A percentile compares a stretch with the other conserved stretches of the same genome.
Evolutionary conservation across 768 basidiomycete genomes (phyloP).

Genomic region (Myochromella boudieri): DNA sequence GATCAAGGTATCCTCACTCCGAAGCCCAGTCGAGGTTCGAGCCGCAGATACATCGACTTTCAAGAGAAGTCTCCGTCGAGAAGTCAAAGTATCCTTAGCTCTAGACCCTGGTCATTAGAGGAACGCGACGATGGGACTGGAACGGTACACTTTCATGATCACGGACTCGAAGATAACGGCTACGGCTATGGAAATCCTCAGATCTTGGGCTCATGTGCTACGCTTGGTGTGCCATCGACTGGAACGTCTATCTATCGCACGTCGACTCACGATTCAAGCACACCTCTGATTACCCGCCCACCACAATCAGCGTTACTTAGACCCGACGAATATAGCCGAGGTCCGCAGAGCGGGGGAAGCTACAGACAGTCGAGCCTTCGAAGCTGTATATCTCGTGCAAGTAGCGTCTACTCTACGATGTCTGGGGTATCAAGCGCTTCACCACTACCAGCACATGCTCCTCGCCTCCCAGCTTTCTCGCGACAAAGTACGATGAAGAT

Average conservation of each 20-base stretch:
- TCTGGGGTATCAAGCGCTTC: conserved; percentile 14
- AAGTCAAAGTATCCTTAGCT: conserved; percentile 10
- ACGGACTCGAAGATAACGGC: conserved; percentile 15
- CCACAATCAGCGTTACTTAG: conserved; percentile 14
- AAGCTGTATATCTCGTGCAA: conserved; percentile 18
- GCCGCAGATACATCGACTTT: conserved; percentile 7
- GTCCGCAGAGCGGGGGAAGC: conserved; percentile 2
- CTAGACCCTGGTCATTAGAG: conserved; percentile 37
- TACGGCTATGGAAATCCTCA: conserved; percentile 8
- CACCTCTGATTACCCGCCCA: conserved; percentile 13
- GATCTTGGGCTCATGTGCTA: neutral
- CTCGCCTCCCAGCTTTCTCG: conserved; percentile 15
- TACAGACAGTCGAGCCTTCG: conserved; percentile 7
- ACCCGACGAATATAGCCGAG: conserved; percentile 6
- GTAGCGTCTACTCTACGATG: conserved; percentile 24
- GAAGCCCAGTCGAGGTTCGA: conserved; percentile 20
- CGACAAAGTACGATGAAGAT: conserved; percentile 18
- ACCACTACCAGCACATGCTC: neutral
- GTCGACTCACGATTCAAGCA: conserved; percentile 15
- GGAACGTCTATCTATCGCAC: conserved; percentile 9
- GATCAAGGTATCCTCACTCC: conserved; percentile 24
- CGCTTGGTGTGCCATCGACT: conserved; percentile 8
- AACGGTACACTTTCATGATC: conserved; percentile 34
- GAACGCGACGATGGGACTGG: conserved; percentile 38
- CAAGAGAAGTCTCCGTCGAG: conserved; percentile 14